Evolutionary conservation across 2,329 filamentous ascomycete genomes (phyloP), one percentile per base, ranked within the genome.

Genomic region (Aspergillus japonicus): DNA sequence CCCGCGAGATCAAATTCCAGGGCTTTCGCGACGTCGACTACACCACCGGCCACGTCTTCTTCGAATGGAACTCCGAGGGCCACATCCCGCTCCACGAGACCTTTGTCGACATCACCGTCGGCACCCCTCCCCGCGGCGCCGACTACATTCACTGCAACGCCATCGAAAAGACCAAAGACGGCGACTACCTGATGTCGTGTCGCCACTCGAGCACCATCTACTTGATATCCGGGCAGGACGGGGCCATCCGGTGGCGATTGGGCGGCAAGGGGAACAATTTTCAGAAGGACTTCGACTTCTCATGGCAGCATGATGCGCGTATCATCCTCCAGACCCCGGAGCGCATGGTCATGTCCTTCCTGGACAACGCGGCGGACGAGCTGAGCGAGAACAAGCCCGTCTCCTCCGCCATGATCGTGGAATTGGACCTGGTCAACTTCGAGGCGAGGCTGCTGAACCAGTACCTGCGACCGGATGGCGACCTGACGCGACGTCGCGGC

Each of bases 291-390:
- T 55, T 55, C 8, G 47, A 29, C 21, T 55, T 55, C n/a, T 55
- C 53, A 11, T 29, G 39, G 12, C 53, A 55, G 31, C 53, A 55
- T 31, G 26, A 47, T 23, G 53, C 53, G 11, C 23, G 39, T 3
- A 47, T 48, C 24, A 55, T 48, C 53, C 26, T 29, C 21, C 26
- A 26, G 2, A 55, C 23, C 24, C 16, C 11, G n/a, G 26, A 19
- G 21, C 53, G 31, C 29, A 48, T 47, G 44, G 31, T 47, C 14
- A 55, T 55, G 2, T 55, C 53, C 4, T 55, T 55, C 42, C 11
- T 55, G 24, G 44, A 55, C 21, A 55, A 55, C 24, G 53, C 39
- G 5, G 39, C 53, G 39, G 53, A 55, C n/a, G 53, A 55, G 26
- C 11, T 21, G 16, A 33, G 24, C 42, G 33, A 29, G 26, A 26